These are phyloP conservation scores for Scopulariopsis brevicaulis DNA, from an alignment of 2,329 filamentous ascomycete species.

Conservation along the genomic window DNA sequence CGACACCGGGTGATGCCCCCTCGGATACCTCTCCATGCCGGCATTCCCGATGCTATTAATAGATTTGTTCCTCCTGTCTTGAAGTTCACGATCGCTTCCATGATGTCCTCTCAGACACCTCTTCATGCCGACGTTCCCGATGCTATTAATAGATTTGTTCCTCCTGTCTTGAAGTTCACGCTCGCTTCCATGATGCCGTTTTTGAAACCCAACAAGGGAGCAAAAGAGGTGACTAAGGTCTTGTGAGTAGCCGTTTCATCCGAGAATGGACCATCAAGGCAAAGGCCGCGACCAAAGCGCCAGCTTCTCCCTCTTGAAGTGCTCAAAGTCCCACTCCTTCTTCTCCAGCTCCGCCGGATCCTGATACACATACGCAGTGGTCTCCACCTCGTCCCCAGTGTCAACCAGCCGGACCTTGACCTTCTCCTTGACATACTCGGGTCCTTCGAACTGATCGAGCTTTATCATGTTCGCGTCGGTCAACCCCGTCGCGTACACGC, in stretches of 20 bases:
- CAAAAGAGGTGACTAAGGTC: neutral
- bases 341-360: conserved; percentile 45
- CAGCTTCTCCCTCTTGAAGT: conserved; percentile 69
- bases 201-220: neutral
- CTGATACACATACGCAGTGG: conserved; percentile 56
- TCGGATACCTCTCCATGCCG: neutral
- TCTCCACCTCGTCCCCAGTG: conserved; percentile 34
- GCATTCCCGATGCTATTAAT: no score
- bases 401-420: conserved; percentile 40
- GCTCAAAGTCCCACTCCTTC: conserved; percentile 77
- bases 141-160: neutral
- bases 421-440: conserved; percentile 52
- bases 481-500: conserved; percentile 66
- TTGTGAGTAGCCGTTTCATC: neutral
- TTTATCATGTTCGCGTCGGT: conserved; percentile 64
- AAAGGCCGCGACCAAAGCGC: conserved; percentile 32
- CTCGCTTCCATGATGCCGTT: neutral
- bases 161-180: neutral
- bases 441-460: conserved; percentile 75
- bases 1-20: neutral
- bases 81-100: no score
- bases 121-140: neutral
- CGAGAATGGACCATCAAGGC: neutral
- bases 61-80: no score
- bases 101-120: no score